Evolutionary conservation across 2,329 filamentous ascomycete species (phyloP).

Genomic region (Fusarium tanahbumbuense): DNA sequence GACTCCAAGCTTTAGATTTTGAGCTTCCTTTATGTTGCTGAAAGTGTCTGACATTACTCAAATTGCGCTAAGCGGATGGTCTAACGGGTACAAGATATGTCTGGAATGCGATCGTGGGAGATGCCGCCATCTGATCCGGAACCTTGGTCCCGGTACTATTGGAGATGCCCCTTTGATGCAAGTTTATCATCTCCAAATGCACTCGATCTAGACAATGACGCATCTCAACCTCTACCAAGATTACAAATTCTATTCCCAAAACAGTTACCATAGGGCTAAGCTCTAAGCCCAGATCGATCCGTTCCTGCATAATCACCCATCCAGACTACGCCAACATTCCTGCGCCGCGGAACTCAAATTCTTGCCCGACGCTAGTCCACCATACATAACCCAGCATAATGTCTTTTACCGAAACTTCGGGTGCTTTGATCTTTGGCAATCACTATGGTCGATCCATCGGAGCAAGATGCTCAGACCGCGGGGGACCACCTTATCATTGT

Average conservation of each 20-base stretch:
- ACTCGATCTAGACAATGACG: too few species aligned
- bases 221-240: neutral
- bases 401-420: too few species aligned
- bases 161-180: neutral
- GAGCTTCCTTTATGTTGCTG: fast-evolving
- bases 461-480: neutral
- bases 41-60: neutral
- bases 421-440: too few species aligned
- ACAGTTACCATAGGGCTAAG: neutral
- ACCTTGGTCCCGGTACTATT: neutral
- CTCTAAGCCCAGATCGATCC: neutral
- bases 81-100: neutral
- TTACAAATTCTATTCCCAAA: neutral
- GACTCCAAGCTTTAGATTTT: fast-evolving
- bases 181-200: neutral
- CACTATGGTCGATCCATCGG: neutral
- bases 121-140: neutral
- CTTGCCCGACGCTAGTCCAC: neutral
- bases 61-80: neutral
- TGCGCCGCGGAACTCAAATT: neutral
- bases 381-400: neutral
- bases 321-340: neutral
- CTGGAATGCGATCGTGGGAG: neutral
- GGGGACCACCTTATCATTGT: neutral
- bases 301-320: neutral